Evolutionary conservation across 805 yeast species (phyloP).

Genomic region (Candida boidinii): DNA sequence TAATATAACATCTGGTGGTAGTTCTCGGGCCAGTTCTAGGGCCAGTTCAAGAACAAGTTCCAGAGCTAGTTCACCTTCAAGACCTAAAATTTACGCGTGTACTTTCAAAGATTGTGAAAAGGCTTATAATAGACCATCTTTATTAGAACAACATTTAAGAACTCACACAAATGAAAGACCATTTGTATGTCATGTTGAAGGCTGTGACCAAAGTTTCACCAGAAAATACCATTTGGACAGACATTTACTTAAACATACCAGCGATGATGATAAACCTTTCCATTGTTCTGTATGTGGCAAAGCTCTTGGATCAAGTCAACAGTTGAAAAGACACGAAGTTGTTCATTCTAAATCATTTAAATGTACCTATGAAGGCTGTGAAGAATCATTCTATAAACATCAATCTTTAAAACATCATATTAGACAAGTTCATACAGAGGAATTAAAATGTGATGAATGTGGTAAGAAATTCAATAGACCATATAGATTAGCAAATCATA

Average conservation of each 20-base stretch:
- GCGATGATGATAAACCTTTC: slow-evolving; percentile 51
- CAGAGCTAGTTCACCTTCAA: slow-evolving; percentile 16
- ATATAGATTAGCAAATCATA: slow-evolving; percentile 57
- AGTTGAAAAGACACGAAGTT: slow-evolving; percentile 70
- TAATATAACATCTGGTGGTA: no score
- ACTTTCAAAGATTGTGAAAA: slow-evolving; percentile 60
- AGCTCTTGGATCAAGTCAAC: slow-evolving; percentile 77
- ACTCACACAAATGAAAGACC: slow-evolving; percentile 80
- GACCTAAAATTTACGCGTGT: slow-evolving; percentile 56
- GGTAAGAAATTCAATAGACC: slow-evolving; percentile 57
- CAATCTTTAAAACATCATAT: slow-evolving; percentile 71
- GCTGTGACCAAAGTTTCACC: slow-evolving; percentile 58
- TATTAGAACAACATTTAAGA: slow-evolving; percentile 72
- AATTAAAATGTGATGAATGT: slow-evolving; percentile 55
- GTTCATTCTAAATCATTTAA: slow-evolving; percentile 64
- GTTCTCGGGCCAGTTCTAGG: no score
- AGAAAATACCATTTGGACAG: slow-evolving; percentile 77
- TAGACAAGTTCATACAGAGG: slow-evolving; percentile 46
- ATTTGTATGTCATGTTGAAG: slow-evolving; percentile 44
- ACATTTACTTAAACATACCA: slow-evolving; percentile 57
- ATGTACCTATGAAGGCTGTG: slow-evolving; percentile 58
- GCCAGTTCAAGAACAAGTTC: slow-evolving; percentile 25
- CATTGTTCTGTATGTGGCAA: slow-evolving; percentile 70
- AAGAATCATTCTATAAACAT: slow-evolving; percentile 62
- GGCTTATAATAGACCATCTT: slow-evolving; percentile 72